Base-by-base conservation (phyloP, 108 stramenopile genomes). In the Skeletonema menzelii region DNA sequence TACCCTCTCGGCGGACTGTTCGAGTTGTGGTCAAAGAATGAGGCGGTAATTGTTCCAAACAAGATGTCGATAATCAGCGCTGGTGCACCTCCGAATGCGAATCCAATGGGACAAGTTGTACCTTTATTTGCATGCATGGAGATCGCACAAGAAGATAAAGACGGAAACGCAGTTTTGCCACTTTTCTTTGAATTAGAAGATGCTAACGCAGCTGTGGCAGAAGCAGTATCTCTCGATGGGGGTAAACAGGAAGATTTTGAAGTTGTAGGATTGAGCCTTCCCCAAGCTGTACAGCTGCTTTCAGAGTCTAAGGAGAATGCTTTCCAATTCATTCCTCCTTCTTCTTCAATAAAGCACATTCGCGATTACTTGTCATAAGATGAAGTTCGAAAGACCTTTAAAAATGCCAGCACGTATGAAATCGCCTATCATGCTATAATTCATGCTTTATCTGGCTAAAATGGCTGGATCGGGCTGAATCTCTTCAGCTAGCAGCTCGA, bases 101-200 rank as follows among this genome's bases (percentile, higher is more conserved):
- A 83, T 60, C 83, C 87, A 19, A 71, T 90, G 26, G 89, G 87
- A 24, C 89, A 90, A 67, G 53, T 72, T 56, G 82, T 90, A n/a
- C 89, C 89, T 10, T 57, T 90, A 31, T 90, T 87, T 72, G 80
- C 77, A 14, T 90, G 89, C 59, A 82, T 90, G 85, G 86, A 87
- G 19, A 90, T 90, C 28, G 73, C 81, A 20, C 80, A 86, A 63
- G 81, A 83, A 65, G 72, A 66, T 27, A 68, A 76, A 42, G 84
- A 73, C 67, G 89, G 86, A 11, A 74, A 37, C 11, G 68, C 85
- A 26, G 65, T 81, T 5, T 69, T 90, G 49, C 89, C 89, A n/a
- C 63, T 90, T 38, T 90, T 90, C 63, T 70, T 90, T 62, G 82
- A 59, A 20, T 40, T 80, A 44, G 74, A 83, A 56, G 89, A 90